These are phyloP conservation scores for Cocos nucifera DNA, from an alignment of 176 grass and related monocot species.

Conservation along the genomic window DNA sequence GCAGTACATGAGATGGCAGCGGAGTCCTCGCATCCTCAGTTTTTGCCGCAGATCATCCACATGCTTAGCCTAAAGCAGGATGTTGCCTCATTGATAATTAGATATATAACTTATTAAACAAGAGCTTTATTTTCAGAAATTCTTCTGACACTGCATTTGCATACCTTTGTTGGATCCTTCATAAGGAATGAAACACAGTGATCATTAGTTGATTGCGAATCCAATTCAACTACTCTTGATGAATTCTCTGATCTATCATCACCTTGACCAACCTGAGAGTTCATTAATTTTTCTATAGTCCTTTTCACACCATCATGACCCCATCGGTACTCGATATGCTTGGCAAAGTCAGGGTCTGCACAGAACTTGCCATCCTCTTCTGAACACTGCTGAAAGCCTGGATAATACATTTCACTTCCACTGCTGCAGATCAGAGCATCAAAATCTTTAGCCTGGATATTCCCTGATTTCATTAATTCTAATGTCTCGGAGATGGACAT, in stretches of 20 bases:
- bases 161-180: slow-evolving; percentile 6
- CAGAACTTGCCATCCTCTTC: not conserved
- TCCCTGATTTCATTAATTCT: slow-evolving; percentile 2
- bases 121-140: no score
- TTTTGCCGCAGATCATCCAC: slow-evolving; percentile 13
- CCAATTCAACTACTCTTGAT: not conserved
- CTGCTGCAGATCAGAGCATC: slow-evolving; percentile 16
- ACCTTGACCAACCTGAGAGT: not conserved
- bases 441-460: slow-evolving; percentile 5
- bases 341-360: slow-evolving; percentile 7
- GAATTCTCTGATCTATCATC: not conserved
- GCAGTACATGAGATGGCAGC: slow-evolving; percentile 15
- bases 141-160: no score
- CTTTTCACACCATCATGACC: not conserved
- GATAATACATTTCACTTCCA: slow-evolving; percentile 14
- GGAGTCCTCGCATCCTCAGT: slow-evolving; percentile 8
- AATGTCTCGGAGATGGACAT: slow-evolving; percentile 4
- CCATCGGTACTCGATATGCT: slow-evolving; percentile 12
- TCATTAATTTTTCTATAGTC: not conserved
- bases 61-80: not conserved
- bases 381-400: not conserved
- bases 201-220: not conserved
- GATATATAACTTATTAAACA: not conserved
- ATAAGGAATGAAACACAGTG: slow-evolving; percentile 10
- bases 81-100: not conserved